Evolutionary conservation across 768 basidiomycete species (phyloP).

Genomic region (Trametes cingulata): DNA sequence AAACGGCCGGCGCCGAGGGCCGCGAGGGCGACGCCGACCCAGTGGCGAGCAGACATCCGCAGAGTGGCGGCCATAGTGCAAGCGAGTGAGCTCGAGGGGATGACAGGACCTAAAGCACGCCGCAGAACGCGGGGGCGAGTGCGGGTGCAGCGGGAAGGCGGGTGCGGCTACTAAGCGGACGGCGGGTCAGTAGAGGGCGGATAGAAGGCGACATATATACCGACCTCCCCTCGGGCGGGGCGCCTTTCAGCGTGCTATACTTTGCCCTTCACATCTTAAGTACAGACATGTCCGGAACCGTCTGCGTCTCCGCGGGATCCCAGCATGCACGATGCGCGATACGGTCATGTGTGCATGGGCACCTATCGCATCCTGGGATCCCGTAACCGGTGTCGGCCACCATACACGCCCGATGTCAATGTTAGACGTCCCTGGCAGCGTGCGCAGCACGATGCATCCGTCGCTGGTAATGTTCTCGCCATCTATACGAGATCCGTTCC

Average conservation of each 20-base stretch:
- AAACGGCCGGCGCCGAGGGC: background rate
- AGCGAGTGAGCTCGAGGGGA: background rate
- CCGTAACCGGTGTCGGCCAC: too few species aligned
- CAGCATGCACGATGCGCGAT: too few species aligned
- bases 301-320: too few species aligned
- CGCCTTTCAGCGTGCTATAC: too few species aligned
- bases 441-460: too few species aligned
- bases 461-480: too few species aligned
- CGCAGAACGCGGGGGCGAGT: background rate
- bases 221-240: background rate
- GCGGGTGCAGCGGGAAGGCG: conserved; percentile 4
- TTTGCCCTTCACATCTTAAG: too few species aligned
- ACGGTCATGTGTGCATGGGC: too few species aligned
- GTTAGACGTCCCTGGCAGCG: too few species aligned
- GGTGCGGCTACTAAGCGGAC: background rate
- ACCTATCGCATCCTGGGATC: too few species aligned
- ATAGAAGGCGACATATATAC: background rate
- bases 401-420: too few species aligned
- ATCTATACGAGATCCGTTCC: background rate
- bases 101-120: background rate
- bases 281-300: too few species aligned
- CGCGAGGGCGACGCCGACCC: background rate
- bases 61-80: background rate
- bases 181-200: background rate
- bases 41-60: background rate